phyloP scores from a whole-genome alignment of 1,284 basidiomycete species.

The Cutaneotrichosporon dermatis region DNA sequence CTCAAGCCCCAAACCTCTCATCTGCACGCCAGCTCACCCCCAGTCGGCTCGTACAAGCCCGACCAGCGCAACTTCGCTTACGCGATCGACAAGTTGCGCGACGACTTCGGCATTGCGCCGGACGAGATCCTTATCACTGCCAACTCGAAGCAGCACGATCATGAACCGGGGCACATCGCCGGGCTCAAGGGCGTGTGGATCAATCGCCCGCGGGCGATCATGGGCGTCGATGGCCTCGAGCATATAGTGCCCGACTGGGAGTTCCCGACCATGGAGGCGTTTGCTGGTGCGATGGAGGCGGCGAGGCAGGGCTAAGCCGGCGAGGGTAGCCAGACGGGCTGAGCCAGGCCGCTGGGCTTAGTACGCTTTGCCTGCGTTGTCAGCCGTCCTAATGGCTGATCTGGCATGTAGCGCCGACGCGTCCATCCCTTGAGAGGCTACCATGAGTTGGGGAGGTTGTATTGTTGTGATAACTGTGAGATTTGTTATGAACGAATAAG shows the following conservation, averaged over 20 bases:
- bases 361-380: too few relatives aligned
- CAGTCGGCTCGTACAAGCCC: conserved; percentile 39
- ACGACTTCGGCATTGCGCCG: conserved; percentile 25
- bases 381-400: too few relatives aligned
- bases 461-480: too few relatives aligned
- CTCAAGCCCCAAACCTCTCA: too few relatives aligned
- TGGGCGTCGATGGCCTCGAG: conserved; percentile 12
- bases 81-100: conserved; percentile 24
- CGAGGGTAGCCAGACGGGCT: too few relatives aligned
- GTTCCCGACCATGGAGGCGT: conserved; percentile 14
- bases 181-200: conserved; percentile 38
- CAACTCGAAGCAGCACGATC: conserved; percentile 31
- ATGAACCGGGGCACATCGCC: conserved; percentile 31
- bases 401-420: too few relatives aligned
- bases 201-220: conserved; percentile 22
- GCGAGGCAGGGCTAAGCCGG: background rate
- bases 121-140: conserved; percentile 34
- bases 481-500: too few relatives aligned
- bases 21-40: too few relatives aligned
- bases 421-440: too few relatives aligned
- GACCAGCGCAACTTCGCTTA: conserved; percentile 34
- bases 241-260: conserved; percentile 19
- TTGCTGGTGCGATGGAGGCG: conserved; percentile 9
- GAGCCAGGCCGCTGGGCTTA: too few relatives aligned
- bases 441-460: too few relatives aligned